Percentiles rank a stretch among this genome's conserved stretches.
phyloP scores from a whole-genome alignment of 2,329 filamentous ascomycete genomes.

The Sporothrix pallida region DNA sequence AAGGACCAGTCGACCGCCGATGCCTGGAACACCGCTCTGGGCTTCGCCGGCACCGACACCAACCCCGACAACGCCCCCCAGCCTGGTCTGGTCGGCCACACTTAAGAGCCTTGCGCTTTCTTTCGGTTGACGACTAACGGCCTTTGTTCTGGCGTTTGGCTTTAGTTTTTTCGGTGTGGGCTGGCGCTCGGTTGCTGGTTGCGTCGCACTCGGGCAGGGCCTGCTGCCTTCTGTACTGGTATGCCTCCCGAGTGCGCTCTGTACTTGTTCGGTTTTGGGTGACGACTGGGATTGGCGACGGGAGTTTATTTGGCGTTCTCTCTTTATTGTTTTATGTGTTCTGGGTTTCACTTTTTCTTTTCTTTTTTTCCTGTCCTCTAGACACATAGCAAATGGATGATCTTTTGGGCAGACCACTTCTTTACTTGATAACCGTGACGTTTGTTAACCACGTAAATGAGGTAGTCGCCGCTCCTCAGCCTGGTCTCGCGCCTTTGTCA shows the following conservation, averaged over 20 bases:
- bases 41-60: conserved; percentile 49
- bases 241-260: not conserved
- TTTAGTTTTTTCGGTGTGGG: not conserved
- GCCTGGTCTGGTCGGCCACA: conserved; percentile 48
- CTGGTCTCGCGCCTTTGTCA: conserved; percentile 47
- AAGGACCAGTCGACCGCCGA: conserved; percentile 48
- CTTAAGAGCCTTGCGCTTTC: conserved; percentile 37
- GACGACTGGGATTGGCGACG: not conserved
- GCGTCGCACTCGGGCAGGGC: conserved; percentile 18
- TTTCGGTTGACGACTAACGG: not conserved
- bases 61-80: conserved; percentile 50
- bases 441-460: conserved; percentile 19
- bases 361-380: not conserved
- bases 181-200: not conserved
- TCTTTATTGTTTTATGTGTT: not conserved
- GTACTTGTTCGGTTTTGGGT: conserved; percentile 14
- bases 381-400: conserved; percentile 12
- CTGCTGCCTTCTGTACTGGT: conserved; percentile 15
- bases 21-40: conserved; percentile 51
- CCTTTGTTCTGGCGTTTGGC: not conserved
- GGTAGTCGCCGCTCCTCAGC: conserved; percentile 39
- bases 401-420: not conserved
- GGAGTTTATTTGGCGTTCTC: not conserved
- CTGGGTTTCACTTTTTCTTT: not conserved
- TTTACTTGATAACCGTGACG: too few relatives aligned